A percentile compares a stretch with the other conserved stretches of the same genome.
These are phyloP conservation scores for Pilatotrama ljubarskyi DNA, from an alignment of 768 basidiomycete species.

Conservation along the genomic window DNA sequence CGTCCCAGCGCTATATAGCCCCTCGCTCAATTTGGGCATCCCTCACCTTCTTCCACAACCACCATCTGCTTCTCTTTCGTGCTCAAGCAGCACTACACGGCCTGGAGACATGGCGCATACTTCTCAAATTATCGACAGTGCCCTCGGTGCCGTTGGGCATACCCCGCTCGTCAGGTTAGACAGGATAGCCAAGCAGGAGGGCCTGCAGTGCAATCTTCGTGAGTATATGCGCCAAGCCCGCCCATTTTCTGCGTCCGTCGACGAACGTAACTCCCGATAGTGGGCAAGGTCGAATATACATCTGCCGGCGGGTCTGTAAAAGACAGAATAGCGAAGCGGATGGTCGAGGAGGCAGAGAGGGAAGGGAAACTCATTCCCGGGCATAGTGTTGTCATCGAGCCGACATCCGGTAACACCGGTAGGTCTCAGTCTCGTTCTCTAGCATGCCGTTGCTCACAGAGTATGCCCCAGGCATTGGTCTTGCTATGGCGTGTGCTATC, in stretches of 20 bases:
- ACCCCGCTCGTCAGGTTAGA: slow-evolving; percentile 90
- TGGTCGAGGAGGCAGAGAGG: slow-evolving; percentile 93
- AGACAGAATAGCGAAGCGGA: slow-evolving; percentile 93
- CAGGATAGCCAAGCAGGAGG: slow-evolving; percentile 70
- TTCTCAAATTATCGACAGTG: slow-evolving; percentile 65
- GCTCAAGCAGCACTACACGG: slow-evolving; percentile 10
- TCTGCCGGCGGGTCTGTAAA: slow-evolving; percentile 94
- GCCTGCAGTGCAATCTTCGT: slow-evolving; percentile 89
- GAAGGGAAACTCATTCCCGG: slow-evolving; percentile 85
- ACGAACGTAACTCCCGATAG: slow-evolving; percentile 37
- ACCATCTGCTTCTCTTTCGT: not conserved
- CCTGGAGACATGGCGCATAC: slow-evolving; percentile 29
- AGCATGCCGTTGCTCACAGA: not conserved
- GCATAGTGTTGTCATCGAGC: slow-evolving; percentile 90
- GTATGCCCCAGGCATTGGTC: slow-evolving; percentile 69
- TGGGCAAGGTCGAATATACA: slow-evolving; percentile 88
- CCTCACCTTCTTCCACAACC: slow-evolving; percentile 5
- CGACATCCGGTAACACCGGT: slow-evolving; percentile 97
- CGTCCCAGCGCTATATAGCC: not conserved
- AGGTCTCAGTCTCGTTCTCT: slow-evolving; percentile 19
- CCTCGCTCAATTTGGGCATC: not conserved
- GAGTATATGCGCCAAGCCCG: slow-evolving; percentile 34
- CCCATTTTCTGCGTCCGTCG: not conserved
- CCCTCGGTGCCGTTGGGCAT: slow-evolving; percentile 84
- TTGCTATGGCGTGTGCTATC: slow-evolving; percentile 91